Evolutionary conservation across 2,329 filamentous ascomycete species (phyloP).

Genomic region (Coleophoma crateriformis): DNA sequence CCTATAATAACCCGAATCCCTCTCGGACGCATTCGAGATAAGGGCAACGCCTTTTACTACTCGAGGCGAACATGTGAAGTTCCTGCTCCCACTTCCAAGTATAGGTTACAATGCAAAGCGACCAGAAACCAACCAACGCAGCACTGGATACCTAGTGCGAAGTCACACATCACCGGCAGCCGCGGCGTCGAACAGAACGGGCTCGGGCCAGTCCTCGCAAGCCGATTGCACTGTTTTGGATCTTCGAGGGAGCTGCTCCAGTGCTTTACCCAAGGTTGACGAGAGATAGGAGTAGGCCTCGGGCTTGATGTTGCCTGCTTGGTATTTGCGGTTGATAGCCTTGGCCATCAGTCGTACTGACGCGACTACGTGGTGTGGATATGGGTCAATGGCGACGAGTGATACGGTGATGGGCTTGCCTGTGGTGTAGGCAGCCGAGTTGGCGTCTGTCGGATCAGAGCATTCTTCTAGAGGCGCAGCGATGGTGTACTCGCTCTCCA

Average conservation of each 20-base stretch:
- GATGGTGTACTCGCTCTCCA: conserved; percentile 22
- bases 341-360: conserved; percentile 23
- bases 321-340: conserved; percentile 20
- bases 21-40: too few species aligned
- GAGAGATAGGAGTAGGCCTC: conserved; percentile 18
- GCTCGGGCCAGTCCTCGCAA: background rate
- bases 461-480: conserved; percentile 1
- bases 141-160: too few species aligned
- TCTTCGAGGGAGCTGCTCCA: conserved; percentile 23
- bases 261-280: conserved; percentile 17
- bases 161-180: too few species aligned
- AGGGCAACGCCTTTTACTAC: too few species aligned
- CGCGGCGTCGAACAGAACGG: background rate
- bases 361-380: conserved; percentile 26
- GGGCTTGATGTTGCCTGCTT: conserved; percentile 17
- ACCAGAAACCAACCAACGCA: too few species aligned
- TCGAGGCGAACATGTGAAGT: too few species aligned
- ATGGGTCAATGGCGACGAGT: conserved; percentile 25
- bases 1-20: too few species aligned
- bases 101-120: too few species aligned
- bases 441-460: background rate
- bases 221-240: conserved; percentile 22
- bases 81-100: too few species aligned
- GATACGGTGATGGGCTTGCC: conserved; percentile 10
- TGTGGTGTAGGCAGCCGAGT: background rate